Conservation (phyloP, 345 rosid species). For the Salix suchowensis region DNA sequence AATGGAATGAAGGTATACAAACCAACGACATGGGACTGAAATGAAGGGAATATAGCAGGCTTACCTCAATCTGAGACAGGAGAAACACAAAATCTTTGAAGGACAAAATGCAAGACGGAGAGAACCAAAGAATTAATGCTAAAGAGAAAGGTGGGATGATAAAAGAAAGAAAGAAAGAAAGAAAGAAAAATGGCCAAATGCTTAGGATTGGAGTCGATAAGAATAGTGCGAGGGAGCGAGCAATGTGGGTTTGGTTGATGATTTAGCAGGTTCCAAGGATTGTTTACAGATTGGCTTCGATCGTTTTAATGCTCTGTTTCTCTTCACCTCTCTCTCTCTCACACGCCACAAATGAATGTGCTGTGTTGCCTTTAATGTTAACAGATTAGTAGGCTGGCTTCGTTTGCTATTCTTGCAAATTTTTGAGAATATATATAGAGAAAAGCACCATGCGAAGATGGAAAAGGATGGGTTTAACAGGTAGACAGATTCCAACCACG, state of each 20-base stretch:
- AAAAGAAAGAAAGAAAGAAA: not conserved
- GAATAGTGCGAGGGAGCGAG: constrained; percentile 6
- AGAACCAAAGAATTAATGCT: not conserved
- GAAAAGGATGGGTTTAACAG: not conserved
- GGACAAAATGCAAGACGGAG: not conserved
- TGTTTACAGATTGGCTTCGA: not conserved
- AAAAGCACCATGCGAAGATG: not conserved
- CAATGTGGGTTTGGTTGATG: not conserved
- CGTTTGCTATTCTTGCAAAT: constrained; percentile 1
- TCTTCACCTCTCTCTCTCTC: not conserved
- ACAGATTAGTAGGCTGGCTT: not conserved
- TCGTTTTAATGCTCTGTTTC: not conserved
- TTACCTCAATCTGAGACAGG: constrained; percentile 19
- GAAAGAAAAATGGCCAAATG: constrained; percentile 8
- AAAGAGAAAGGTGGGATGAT: constrained; percentile 1
- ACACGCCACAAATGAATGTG: not conserved
- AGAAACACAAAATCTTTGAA: not conserved
- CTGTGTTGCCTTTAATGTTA: not conserved
- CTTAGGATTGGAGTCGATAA: not conserved
- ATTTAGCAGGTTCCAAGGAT: not conserved
- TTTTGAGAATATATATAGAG: not conserved
- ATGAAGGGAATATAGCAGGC: not conserved
- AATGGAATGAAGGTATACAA: not conserved
- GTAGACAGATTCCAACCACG: not conserved
- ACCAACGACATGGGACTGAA: not conserved